Percentiles rank a stretch among this genome's conserved stretches.
Evolutionary conservation across 139 green algal species (phyloP).

Genomic region (Chlorella ohadii): DNA sequence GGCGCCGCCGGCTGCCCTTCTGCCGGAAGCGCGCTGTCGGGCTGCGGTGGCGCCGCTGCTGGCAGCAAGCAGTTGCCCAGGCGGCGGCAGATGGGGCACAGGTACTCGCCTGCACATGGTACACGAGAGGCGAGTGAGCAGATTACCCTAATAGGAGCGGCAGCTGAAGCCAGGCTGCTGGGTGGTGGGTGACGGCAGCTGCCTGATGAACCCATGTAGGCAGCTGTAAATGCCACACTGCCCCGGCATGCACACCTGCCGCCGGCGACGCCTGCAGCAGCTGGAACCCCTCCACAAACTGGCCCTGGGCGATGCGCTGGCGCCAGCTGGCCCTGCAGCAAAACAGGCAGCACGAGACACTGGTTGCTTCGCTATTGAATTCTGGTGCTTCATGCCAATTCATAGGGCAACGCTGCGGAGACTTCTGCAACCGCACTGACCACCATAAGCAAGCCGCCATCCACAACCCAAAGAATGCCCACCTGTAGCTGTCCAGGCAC

Average conservation of each 20-base stretch:
- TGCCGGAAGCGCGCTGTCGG: background rate
- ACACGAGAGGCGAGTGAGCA: too few species aligned
- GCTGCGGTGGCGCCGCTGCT: background rate
- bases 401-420: too few species aligned
- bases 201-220: too few species aligned
- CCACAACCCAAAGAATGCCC: too few species aligned
- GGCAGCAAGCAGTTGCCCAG: constrained; percentile 34
- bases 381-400: too few species aligned
- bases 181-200: too few species aligned
- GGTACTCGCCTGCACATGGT: constrained; percentile 17
- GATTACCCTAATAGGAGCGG: background rate
- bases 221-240: too few species aligned
- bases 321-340: constrained; percentile 12
- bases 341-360: too few species aligned
- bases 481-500: constrained; percentile 38
- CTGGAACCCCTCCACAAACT: constrained; percentile 30
- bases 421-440: too few species aligned
- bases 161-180: background rate
- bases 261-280: constrained; percentile 14
- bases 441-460: too few species aligned
- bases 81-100: constrained; percentile 39
- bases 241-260: background rate
- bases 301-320: background rate
- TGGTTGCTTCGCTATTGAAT: too few species aligned
- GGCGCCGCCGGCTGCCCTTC: background rate